phyloP scores from a whole-genome alignment of 2,329 filamentous ascomycete genomes.

The Diaporthe nobilis region DNA sequence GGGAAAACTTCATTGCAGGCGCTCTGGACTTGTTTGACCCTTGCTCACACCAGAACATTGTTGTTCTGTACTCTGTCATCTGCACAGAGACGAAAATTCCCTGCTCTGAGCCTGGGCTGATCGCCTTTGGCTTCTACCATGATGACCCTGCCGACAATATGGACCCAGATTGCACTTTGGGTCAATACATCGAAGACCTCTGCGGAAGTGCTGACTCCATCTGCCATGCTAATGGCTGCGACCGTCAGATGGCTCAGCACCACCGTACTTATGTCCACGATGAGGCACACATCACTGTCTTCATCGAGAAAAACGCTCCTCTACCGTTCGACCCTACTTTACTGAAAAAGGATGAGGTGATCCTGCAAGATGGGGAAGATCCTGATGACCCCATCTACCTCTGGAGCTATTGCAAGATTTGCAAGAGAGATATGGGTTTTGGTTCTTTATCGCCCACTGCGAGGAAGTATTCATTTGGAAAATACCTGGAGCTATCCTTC shows the following conservation, averaged over 20 bases:
- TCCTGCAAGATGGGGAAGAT: slow-evolving; percentile 57
- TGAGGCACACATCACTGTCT: slow-evolving; percentile 91
- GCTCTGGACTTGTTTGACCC: slow-evolving; percentile 94
- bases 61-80: slow-evolving; percentile 92
- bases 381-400: slow-evolving; percentile 81
- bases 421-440: slow-evolving; percentile 89
- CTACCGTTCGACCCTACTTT: slow-evolving; percentile 68
- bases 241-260: slow-evolving; percentile 90
- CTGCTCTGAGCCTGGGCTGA: slow-evolving; percentile 90
- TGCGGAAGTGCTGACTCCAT: slow-evolving; percentile 82
- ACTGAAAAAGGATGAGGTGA: slow-evolving; percentile 59
- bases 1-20: slow-evolving; percentile 94
- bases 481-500: slow-evolving; percentile 97
- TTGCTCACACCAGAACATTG: slow-evolving; percentile 95
- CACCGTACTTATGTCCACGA: slow-evolving; percentile 98
- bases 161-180: slow-evolving; percentile 91
- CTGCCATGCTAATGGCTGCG: slow-evolving; percentile 88
- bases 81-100: slow-evolving; percentile 95
- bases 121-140: slow-evolving; percentile 93
- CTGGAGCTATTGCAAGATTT: slow-evolving; percentile 97
- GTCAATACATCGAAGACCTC: slow-evolving; percentile 94
- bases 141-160: slow-evolving; percentile 76
- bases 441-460: slow-evolving; percentile 93
- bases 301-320: slow-evolving; percentile 76
- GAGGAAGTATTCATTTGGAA: slow-evolving; percentile 98